Evolutionary conservation across 2,329 filamentous ascomycete species (phyloP).

Genomic region (Fusarium sp.): DNA sequence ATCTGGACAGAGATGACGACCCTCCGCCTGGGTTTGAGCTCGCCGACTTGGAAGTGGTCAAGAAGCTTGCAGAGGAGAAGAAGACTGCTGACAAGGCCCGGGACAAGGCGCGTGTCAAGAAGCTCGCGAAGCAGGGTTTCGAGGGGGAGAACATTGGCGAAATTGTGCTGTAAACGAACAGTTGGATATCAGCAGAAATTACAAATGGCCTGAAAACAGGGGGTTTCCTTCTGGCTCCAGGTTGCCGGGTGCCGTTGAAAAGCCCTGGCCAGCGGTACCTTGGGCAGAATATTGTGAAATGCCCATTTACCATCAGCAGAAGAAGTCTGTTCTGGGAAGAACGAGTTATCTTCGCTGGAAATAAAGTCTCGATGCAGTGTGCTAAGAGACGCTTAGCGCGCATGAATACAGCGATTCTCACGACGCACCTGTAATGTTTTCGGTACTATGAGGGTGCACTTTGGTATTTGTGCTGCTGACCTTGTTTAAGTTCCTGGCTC

Average conservation of each 20-base stretch:
- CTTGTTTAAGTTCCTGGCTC: not conserved
- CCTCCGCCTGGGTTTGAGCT: constrained; percentile 76
- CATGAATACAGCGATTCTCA: constrained; percentile 34
- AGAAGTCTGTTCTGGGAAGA: constrained; percentile 7
- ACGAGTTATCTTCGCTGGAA: constrained; percentile 12
- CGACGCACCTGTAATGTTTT: not conserved
- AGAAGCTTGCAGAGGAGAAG: constrained; percentile 77
- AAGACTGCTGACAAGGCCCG: constrained; percentile 74
- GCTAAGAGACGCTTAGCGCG: constrained; percentile 27
- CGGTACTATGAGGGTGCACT: not conserved
- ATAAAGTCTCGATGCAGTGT: constrained; percentile 23
- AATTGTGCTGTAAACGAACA: constrained; percentile 66
- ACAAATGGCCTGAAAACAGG: constrained; percentile 2
- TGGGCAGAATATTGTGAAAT: constrained; percentile 75
- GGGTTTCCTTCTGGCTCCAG: constrained; percentile 7
- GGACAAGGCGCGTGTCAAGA: constrained; percentile 78
- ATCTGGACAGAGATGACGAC: constrained; percentile 95
- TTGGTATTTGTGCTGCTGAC: not conserved
- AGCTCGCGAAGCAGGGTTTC: constrained; percentile 82
- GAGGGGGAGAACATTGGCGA: constrained; percentile 87
- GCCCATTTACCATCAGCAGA: constrained; percentile 49
- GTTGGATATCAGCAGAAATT: constrained; percentile 15
- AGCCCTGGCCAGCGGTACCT: constrained; percentile 44
- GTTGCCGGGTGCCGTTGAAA: constrained; percentile 2
- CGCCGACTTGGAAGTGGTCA: constrained; percentile 76